Conservation (phyloP, 2,329 filamentous ascomycete genomes). For the Hypomyces perniciosus region DNA sequence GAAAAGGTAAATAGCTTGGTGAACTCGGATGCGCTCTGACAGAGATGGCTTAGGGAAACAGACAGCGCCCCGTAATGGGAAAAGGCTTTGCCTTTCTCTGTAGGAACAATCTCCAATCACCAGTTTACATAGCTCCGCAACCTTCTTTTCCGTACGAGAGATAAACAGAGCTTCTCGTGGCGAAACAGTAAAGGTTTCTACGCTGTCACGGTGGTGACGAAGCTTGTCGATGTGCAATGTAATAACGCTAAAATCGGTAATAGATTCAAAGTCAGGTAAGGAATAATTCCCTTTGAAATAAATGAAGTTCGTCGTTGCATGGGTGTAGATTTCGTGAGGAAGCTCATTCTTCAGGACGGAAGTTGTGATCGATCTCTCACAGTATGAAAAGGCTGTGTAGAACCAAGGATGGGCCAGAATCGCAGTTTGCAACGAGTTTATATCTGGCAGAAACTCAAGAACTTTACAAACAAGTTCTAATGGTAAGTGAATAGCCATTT, state of each 20-base stretch:
- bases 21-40: not conserved
- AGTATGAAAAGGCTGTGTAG: not conserved
- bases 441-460: not conserved
- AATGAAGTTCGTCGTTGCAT: not conserved
- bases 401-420: not conserved
- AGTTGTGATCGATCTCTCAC: not conserved
- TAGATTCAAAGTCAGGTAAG: not conserved
- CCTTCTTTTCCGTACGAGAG: not conserved
- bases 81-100: not conserved
- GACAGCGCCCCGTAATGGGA: not conserved
- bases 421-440: not conserved
- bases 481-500: not conserved
- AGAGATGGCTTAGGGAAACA: not conserved
- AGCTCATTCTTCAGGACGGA: not conserved
- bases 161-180: not conserved
- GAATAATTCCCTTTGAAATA: not conserved
- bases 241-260: not conserved
- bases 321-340: not conserved
- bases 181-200: not conserved
- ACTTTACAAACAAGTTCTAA: constrained; percentile 2
- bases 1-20: not conserved
- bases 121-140: not conserved
- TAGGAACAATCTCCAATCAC: not conserved
- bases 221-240: not conserved
- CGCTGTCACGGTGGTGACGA: not conserved